phyloP scores from a whole-genome alignment of 345 rosid species.

The Eucalyptus polyanthemos region DNA sequence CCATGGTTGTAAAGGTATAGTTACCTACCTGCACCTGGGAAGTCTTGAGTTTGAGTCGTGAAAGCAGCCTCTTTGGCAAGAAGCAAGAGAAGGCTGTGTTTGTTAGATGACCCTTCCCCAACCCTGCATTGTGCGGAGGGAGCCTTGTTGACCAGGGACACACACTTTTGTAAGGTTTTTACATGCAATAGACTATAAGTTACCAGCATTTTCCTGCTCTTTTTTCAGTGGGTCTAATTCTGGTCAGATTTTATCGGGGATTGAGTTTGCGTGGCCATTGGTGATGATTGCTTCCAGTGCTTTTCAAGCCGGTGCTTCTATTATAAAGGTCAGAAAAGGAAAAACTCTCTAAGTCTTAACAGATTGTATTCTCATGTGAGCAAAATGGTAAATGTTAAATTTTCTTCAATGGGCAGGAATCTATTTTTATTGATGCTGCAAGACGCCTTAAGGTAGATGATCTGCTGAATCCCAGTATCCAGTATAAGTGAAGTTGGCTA shows the following conservation, averaged over 20 bases:
- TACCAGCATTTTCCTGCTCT: not conserved
- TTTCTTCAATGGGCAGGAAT: conserved; percentile 50
- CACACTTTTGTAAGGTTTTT: not conserved
- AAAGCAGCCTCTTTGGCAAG: not conserved
- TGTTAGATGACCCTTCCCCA: not conserved
- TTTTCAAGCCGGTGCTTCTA: conserved; percentile 79
- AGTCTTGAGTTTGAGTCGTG: not conserved
- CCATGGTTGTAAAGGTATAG: not conserved
- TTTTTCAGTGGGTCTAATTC: conserved; percentile 64
- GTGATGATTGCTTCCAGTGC: conserved; percentile 75
- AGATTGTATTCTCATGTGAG: not conserved
- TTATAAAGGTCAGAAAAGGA: conserved; percentile 47
- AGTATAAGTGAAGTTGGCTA: not conserved
- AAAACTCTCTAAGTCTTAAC: not conserved
- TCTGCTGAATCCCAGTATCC: not conserved
- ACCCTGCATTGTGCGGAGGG: not conserved
- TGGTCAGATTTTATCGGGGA: conserved; percentile 40
- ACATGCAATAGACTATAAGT: not conserved
- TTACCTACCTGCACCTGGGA: not conserved
- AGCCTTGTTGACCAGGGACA: not conserved
- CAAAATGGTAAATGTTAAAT: not conserved
- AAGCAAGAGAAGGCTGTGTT: not conserved
- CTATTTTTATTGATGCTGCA: conserved; percentile 54
- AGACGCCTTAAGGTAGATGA: conserved; percentile 49
- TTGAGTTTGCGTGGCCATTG: conserved; percentile 54